A percentile compares a stretch with the other conserved stretches of the same genome.
Conservation (phyloP, 768 basidiomycete species). For the Amyloporia xantha region DNA sequence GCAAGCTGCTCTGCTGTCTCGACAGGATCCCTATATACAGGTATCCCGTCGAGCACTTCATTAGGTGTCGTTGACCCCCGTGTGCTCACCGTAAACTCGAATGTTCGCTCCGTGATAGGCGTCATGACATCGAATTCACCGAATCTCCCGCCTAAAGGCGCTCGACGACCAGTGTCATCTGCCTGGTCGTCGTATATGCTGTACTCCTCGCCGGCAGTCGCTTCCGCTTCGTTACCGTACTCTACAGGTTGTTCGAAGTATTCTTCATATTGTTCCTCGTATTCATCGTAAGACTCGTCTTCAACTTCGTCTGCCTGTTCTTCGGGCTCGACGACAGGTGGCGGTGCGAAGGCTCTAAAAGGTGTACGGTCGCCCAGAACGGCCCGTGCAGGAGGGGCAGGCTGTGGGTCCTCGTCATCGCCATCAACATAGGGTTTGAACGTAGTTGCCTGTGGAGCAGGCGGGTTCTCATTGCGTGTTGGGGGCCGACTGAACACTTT, state of each 20-base stretch:
- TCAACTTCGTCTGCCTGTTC: conserved; percentile 20
- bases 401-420: conserved; percentile 3
- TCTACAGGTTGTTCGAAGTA: background rate
- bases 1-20: conserved; percentile 48
- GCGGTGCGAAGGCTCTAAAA: conserved; percentile 15
- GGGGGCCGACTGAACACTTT: conserved; percentile 72
- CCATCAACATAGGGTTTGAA: conserved; percentile 35
- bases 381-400: conserved; percentile 3
- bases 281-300: conserved; percentile 16
- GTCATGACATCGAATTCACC: conserved; percentile 92
- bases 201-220: conserved; percentile 7
- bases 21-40: conserved; percentile 21
- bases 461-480: conserved; percentile 31
- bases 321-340: conserved; percentile 18
- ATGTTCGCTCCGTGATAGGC: conserved; percentile 92
- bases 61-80: conserved; percentile 29
- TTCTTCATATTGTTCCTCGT: conserved; percentile 18
- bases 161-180: conserved; percentile 19
- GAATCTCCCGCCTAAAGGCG: conserved; percentile 68
- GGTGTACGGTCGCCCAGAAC: conserved; percentile 17
- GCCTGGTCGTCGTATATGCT: conserved; percentile 17
- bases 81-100: conserved; percentile 72
- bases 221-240: background rate
- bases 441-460: conserved; percentile 9
- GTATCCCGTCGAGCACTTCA: conserved; percentile 17